Evolutionary conservation across 345 rosid genomes (phyloP).

Genomic region (Boechera stricta): DNA sequence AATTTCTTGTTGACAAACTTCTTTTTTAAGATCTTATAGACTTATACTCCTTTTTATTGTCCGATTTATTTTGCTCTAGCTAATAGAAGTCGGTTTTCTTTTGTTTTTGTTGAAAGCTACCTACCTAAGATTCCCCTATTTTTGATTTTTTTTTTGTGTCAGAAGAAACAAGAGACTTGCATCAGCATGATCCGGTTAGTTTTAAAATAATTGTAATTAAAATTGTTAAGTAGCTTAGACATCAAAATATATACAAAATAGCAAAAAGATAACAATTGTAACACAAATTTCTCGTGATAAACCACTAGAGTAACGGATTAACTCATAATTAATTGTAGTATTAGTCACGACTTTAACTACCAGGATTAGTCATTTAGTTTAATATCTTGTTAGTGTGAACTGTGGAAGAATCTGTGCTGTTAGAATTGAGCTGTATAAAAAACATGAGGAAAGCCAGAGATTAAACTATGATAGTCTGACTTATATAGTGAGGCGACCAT

Average conservation of each 20-base stretch:
- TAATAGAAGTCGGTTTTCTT: not conserved
- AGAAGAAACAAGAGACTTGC: slow-evolving; percentile 17
- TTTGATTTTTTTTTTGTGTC: slow-evolving; percentile 14
- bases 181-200: slow-evolving; percentile 14
- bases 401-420: not conserved
- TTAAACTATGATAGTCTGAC: not conserved
- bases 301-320: not conserved
- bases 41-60: not conserved
- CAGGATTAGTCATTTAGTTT: not conserved
- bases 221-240: not conserved
- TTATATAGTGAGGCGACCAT: not conserved
- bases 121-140: slow-evolving; percentile 23
- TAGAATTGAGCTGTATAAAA: not conserved
- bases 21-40: not conserved
- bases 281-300: slow-evolving; percentile 10
- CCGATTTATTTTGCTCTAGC: not conserved
- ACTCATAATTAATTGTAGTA: not conserved
- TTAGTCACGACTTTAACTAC: not conserved
- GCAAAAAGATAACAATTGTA: not conserved
- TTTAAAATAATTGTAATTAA: not conserved
- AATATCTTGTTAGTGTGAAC: slow-evolving; percentile 26
- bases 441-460: not conserved
- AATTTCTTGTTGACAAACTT: not conserved
- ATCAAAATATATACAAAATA: not conserved
- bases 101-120: not conserved